Evolutionary conservation across 78 protist species (phyloP).

Genomic region (Acrasis kona): DNA sequence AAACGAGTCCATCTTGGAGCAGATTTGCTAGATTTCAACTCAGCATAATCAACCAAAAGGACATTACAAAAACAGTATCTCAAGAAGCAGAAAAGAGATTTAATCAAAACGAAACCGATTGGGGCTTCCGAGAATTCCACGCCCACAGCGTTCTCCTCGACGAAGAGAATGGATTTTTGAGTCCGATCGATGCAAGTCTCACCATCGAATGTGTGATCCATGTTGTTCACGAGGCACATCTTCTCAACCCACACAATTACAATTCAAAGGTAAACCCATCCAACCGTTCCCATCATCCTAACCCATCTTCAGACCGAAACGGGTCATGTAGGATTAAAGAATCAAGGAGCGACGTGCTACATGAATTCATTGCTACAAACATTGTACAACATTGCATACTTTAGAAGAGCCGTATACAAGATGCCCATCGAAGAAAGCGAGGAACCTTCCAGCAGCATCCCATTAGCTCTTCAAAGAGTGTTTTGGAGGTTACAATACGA

Average conservation of each 20-base stretch:
- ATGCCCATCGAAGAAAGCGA: neutral
- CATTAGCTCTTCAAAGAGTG: conserved; percentile 57
- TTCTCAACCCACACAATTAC: neutral
- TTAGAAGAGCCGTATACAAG: conserved; percentile 5
- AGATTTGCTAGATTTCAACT: neutral
- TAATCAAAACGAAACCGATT: conserved; percentile 15
- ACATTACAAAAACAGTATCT: neutral
- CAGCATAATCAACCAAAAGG: neutral
- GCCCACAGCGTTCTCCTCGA: neutral
- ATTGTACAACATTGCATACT: conserved; percentile 44
- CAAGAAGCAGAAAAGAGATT: conserved; percentile 26
- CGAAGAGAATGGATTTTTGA: neutral
- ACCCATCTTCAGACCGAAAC: conserved; percentile 38
- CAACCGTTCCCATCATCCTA: conserved; percentile 1
- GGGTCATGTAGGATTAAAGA: conserved; percentile 58
- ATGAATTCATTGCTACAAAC: conserved; percentile 70
- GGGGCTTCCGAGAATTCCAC: conserved; percentile 36
- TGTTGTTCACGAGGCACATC: neutral
- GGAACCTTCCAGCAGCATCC: conserved; percentile 3
- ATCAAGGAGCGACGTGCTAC: conserved; percentile 83
- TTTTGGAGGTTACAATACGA: conserved; percentile 55
- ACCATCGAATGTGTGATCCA: neutral
- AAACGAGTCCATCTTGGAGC: too few species aligned
- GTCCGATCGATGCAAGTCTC: neutral
- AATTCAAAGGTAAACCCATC: neutral